A percentile compares a stretch with the other conserved stretches of the same genome.
These are phyloP conservation scores for Globisporangium mamillatum DNA, from an alignment of 352 stramenopile species.

Conservation along the genomic window DNA sequence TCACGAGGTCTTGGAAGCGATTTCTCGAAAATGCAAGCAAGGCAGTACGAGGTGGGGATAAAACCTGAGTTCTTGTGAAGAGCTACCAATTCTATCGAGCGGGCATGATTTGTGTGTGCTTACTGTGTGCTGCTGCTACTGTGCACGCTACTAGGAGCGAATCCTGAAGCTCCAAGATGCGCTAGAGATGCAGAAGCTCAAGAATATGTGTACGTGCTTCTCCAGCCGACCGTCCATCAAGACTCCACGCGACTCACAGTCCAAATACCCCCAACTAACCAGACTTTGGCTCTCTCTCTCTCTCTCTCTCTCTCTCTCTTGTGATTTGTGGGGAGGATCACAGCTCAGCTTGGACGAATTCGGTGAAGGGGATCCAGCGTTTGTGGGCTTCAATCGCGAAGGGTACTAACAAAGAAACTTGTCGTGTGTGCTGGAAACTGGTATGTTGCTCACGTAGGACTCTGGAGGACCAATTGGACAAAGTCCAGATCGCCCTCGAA, in stretches of 20 bases:
- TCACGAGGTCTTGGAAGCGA: neutral
- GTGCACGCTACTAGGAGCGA: slow-evolving; percentile 36
- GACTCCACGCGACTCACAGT: neutral
- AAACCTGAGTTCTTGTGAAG: neutral
- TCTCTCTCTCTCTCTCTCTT: neutral
- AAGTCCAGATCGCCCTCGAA: slow-evolving; percentile 57
- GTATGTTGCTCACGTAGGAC: slow-evolving; percentile 19
- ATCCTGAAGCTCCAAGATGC: slow-evolving; percentile 81
- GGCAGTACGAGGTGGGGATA: slow-evolving; percentile 51
- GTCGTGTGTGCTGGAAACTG: neutral
- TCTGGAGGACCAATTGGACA: slow-evolving; percentile 65
- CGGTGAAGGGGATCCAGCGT: slow-evolving; percentile 19
- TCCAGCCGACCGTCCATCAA: neutral
- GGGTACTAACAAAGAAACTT: no score
- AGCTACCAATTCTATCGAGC: neutral
- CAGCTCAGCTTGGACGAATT: slow-evolving; percentile 66
- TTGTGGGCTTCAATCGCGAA: neutral
- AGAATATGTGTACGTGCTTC: slow-evolving; percentile 57
- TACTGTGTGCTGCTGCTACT: neutral
- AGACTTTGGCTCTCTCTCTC: neutral
- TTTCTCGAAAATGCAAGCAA: slow-evolving; percentile 44
- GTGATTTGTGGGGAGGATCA: neutral
- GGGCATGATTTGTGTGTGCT: no score
- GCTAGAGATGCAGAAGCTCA: slow-evolving; percentile 76
- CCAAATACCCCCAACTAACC: neutral